These are phyloP conservation scores for Zoysia pacifica DNA, from an alignment of 176 grass and related monocot species.

Conservation along the genomic window DNA sequence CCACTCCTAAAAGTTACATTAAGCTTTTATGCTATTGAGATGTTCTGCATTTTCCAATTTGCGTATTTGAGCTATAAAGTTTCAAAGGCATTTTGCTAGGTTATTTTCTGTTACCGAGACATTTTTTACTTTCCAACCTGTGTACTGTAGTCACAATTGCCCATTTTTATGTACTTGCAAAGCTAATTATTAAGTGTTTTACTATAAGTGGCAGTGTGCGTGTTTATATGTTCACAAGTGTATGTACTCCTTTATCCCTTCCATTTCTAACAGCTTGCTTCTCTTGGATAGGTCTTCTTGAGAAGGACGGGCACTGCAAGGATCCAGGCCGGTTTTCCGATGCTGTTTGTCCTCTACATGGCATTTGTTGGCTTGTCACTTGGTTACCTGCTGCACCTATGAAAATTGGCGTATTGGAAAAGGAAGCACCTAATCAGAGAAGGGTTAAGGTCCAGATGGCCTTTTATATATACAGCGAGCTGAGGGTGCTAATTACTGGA, in stretches of 20 bases:
- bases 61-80: not conserved
- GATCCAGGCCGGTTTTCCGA: constrained; percentile 28
- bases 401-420: constrained; percentile 24
- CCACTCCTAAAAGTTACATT: no score
- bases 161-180: no score
- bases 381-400: constrained; percentile 67
- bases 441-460: not conserved
- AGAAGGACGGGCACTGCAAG: constrained; percentile 19
- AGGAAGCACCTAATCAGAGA: constrained; percentile 14
- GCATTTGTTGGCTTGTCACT: constrained; percentile 45
- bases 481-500: not conserved
- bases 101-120: not conserved
- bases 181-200: no score
- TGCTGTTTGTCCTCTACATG: constrained; percentile 43
- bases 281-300: constrained; percentile 27
- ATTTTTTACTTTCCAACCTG: not conserved
- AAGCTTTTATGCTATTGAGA: not conserved
- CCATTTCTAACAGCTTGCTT: not conserved
- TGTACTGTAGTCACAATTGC: not conserved
- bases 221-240: not conserved
- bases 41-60: not conserved
- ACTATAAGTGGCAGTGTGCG: no score
- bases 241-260: no score
- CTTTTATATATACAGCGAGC: not conserved
- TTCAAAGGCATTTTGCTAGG: not conserved